Base-by-base conservation (phyloP, 139 green algal species). In the Spirogloea muscicola region DNA sequence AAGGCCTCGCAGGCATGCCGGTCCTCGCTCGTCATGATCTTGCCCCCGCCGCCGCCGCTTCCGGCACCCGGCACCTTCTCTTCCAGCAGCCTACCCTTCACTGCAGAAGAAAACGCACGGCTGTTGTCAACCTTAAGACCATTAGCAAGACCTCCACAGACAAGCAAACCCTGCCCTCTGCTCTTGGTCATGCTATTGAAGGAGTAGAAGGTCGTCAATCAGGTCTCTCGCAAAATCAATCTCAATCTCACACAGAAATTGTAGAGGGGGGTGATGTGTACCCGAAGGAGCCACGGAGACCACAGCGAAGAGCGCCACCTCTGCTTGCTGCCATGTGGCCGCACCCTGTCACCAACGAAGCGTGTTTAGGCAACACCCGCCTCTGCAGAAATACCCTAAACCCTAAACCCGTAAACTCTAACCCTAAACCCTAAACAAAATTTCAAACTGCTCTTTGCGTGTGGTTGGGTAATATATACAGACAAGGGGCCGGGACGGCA, bases 261-360 rank as follows among this genome's bases (percentile, higher is more conserved):
- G 29, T 6, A 68, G 9, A 6, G 29, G 58, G 37, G 7, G 7
- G 37, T 68, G 7, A 61, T 5, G 9, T 68, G 37, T 25, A 6
- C 10, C 25, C 25, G 27, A 16, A 68, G 58, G 25, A 68, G 37
- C 39, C 10, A 86, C 63, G 29, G 61, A 74, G 2, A 73, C 46
- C 31, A 92, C 34, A 2, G 73, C 66, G 74, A 87, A 91, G 37
- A 92, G 46, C 29, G 84, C 80, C 1, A 74, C 87, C 62, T 92
- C 88, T 0, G 74, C 76, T 0, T 73, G 13, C 70, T 86, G 84
- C 88, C 88, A 92, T 4, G 55, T 72, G 49, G 9, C 36, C 1
- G 75, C 76, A 33, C 41, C 37, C 40, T 71, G 38, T n/a, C n/a
- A n/a, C n/a, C n/a, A n/a, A n/a, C n/a, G n/a, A n/a, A n/a, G n/a